Evolutionary conservation across 257 asterid genomes (phyloP), one percentile per base, ranked within the genome.

Genomic region (Ehretia macrophylla): DNA sequence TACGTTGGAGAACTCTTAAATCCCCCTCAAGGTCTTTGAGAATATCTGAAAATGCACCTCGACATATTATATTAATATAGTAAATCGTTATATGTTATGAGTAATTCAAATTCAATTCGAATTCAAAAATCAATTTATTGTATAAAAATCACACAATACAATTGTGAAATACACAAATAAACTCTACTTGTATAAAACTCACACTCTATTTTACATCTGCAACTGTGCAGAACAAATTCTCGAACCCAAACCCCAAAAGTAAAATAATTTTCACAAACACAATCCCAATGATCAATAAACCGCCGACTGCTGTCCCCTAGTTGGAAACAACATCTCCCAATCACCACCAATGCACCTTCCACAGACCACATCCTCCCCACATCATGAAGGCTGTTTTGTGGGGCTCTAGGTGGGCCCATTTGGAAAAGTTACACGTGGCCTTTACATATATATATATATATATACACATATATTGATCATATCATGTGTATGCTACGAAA

Each of bases 281-380:
- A 32, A 69, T 46, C 50, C 56, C 56, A 42, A 21, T 40, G 19
- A 40, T 35, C 66, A 13, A 55, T 39, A 35, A 59, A 60, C 60
- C 48, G 83, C 81, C 81, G 80, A 63, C 61, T 69, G 14, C 46
- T 81, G 87, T 77, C 66, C 66, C 83, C 87, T 75, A 49, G 51
- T 32, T 56, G 52, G 80, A 66, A 77, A 72, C 87, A 81, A 72
- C 76, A 55, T 68, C 70, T 22, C 69, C 48, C 23, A 21, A 42
- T 56, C 27, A 59, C 39, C 56, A 40, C 14, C 32, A 22, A 21
- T 19, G 11, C 42, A 23, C 22, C 14, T 32, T 53, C 19, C 18
- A 42, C 47, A 10, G 47, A 2, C 47, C 47, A 42, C 21, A 17
- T 32, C 27, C 16, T 18, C 22, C 39, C 56, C 37, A 16, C 32